Conservation (phyloP, 108 stramenopile species). For the Heterococcus sp. region DNA sequence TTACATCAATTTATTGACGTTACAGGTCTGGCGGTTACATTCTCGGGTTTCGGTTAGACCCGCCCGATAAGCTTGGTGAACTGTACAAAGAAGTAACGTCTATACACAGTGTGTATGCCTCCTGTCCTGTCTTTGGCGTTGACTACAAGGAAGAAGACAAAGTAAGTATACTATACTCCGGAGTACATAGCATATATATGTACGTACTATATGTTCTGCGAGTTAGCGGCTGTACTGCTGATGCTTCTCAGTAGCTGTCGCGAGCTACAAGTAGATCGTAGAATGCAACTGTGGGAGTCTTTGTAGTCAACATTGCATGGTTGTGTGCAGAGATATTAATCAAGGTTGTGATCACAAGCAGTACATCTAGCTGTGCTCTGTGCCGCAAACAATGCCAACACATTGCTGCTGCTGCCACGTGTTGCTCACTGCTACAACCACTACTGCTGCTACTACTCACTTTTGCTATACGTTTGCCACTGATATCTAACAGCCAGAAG, state of each 20-base stretch:
- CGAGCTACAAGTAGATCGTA: neutral
- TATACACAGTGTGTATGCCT: constrained; percentile 52
- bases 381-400: no score
- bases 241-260: neutral
- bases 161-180: constrained; percentile 13
- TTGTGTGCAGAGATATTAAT: no score
- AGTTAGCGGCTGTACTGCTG: neutral
- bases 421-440: no score
- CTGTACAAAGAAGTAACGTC: constrained; percentile 47
- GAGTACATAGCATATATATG: neutral
- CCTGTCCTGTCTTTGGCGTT: constrained; percentile 61
- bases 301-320: no score
- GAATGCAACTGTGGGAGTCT: no score
- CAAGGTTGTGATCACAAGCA: no score
- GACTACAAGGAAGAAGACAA: constrained; percentile 47
- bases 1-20: neutral
- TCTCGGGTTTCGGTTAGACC: constrained; percentile 51
- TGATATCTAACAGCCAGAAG: constrained; percentile 12
- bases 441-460: no score
- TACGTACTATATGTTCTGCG: neutral
- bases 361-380: no score
- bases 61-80: constrained; percentile 27
- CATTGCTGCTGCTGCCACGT: no score
- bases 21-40: constrained; percentile 54
- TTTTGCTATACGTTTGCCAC: neutral